Percentiles rank a stretch among this genome's conserved stretches.
These are phyloP conservation scores for Xenosphaeropsis pyriputrescens DNA, from an alignment of 2,329 filamentous ascomycete species.

Conservation along the genomic window DNA sequence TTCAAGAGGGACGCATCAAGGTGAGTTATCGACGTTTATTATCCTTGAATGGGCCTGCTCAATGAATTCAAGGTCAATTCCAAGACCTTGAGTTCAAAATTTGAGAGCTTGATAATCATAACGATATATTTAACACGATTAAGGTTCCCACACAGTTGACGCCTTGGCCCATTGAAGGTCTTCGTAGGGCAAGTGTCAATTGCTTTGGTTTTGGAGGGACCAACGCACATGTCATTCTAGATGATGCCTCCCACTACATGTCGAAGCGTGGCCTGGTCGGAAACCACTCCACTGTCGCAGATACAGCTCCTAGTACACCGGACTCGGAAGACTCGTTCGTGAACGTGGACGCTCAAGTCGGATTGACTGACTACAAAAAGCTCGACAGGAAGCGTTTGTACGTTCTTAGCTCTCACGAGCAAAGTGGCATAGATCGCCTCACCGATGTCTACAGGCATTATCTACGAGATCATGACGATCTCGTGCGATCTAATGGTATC, in stretches of 20 bases:
- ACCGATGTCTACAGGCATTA: not conserved
- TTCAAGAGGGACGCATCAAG: conserved; percentile 1
- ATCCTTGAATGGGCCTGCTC: too few relatives aligned
- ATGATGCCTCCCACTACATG: conserved; percentile 17
- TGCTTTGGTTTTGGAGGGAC: conserved; percentile 8
- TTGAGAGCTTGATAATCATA: too few relatives aligned
- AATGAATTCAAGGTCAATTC: too few relatives aligned
- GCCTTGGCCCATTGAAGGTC: not conserved
- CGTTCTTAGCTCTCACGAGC: not conserved
- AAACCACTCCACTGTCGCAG: not conserved
- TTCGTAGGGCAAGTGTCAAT: conserved; percentile 5
- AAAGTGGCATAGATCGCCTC: not conserved
- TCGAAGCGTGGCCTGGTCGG: conserved; percentile 1
- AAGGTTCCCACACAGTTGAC: conserved; percentile 1
- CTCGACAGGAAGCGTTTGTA: not conserved
- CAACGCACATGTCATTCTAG: conserved; percentile 19
- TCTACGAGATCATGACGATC: not conserved
- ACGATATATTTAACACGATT: too few relatives aligned
- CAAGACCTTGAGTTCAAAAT: too few relatives aligned
- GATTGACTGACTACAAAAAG: not conserved
- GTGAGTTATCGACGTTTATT: not conserved
- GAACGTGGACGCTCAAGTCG: not conserved
- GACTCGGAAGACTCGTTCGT: not conserved
- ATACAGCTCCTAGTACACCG: not conserved
- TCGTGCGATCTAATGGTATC: not conserved